Evolutionary conservation across 2,329 filamentous ascomycete genomes (phyloP), one percentile per base, ranked within the genome.

Genomic region (Clarireedia homoeocarpa): DNA sequence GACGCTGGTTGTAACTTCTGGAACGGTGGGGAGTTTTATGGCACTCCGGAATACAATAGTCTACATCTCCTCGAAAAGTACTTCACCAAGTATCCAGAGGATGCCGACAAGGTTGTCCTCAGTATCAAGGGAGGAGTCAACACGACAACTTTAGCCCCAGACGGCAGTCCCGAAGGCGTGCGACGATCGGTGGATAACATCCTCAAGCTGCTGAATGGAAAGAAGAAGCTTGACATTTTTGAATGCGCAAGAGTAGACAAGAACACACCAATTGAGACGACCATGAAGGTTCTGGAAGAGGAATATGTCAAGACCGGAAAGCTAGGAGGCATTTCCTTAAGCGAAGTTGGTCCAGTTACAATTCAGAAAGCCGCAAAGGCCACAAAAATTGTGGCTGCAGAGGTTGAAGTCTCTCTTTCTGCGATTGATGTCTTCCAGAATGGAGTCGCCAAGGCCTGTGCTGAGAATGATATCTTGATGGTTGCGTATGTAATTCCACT

Each of bases 11-110:
- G 70, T 63, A 77, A 71, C 59, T 72, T 77, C 55, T 86, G 83
- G 82, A 86, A 85, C 63, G 82, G 74, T 39, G 83, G 76, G 59
- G 82, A 86, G 65, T 78, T 86, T 65, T 88, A 88, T 70, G 84
- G 84, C 40, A 72, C 74, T 0, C 76, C 77, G 1, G 73, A 80
- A 20, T 75, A 75, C 64, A 84, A 86, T 71, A 81, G 77, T 2
- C 69, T 85, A 64, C 77, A 79, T 34, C 70, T 87, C 9, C 70
- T 88, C 30, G 76, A 80, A 58, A 73, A 75, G 26, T 88, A 87
- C 71, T 85, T 88, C 65, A 74, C 74, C 34, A 75, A 77, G 58
- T 79, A 86, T 65, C 84, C 85, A 1, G 79, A 84, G 59, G 80
- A 86, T 60, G 82, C 83, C 6, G 72, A 77, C 50, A 81, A 82